These are phyloP conservation scores for Amphichorda felina DNA, from an alignment of 2,329 filamentous ascomycete genomes.

Conservation along the genomic window DNA sequence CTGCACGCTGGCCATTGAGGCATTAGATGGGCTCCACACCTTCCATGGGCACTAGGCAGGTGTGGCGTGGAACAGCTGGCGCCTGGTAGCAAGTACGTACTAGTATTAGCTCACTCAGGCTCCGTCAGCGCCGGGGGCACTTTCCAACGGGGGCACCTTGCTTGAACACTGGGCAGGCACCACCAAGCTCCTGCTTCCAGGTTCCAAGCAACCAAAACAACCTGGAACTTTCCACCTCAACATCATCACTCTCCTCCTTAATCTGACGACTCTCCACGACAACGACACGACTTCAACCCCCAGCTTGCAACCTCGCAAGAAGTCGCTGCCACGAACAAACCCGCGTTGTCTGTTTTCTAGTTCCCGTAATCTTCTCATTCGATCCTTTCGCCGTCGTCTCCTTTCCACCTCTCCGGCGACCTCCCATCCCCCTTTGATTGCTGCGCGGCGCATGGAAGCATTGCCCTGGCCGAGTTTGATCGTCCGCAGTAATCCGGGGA, in stretches of 20 bases:
- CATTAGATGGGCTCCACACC: too few relatives aligned
- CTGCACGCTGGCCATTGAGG: too few relatives aligned
- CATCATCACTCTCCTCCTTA: slow-evolving; percentile 3
- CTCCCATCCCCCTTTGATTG: slow-evolving; percentile 6
- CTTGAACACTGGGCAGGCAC: too few relatives aligned
- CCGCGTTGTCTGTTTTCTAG: neutral
- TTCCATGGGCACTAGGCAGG: too few relatives aligned
- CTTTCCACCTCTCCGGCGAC: neutral
- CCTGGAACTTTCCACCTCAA: neutral
- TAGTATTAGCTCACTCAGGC: too few relatives aligned
- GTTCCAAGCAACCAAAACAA: too few relatives aligned
- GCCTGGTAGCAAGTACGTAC: too few relatives aligned
- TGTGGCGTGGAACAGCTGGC: too few relatives aligned
- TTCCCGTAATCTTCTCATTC: slow-evolving; percentile 1
- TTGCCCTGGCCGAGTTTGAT: neutral
- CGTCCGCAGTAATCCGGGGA: neutral
- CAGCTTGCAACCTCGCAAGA: slow-evolving; percentile 1
- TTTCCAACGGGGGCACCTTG: too few relatives aligned
- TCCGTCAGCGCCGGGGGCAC: too few relatives aligned
- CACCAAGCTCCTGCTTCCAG: too few relatives aligned
- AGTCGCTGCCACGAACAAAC: neutral
- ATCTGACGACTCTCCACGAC: slow-evolving; percentile 1
- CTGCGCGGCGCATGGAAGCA: slow-evolving; percentile 25
- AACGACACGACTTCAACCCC: slow-evolving; percentile 1
- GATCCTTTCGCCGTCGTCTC: slow-evolving; percentile 2